Percentiles rank a stretch among this genome's conserved stretches.
phyloP scores from a whole-genome alignment of 176 grass and related monocot species.

The Aegilops longissima region DNA sequence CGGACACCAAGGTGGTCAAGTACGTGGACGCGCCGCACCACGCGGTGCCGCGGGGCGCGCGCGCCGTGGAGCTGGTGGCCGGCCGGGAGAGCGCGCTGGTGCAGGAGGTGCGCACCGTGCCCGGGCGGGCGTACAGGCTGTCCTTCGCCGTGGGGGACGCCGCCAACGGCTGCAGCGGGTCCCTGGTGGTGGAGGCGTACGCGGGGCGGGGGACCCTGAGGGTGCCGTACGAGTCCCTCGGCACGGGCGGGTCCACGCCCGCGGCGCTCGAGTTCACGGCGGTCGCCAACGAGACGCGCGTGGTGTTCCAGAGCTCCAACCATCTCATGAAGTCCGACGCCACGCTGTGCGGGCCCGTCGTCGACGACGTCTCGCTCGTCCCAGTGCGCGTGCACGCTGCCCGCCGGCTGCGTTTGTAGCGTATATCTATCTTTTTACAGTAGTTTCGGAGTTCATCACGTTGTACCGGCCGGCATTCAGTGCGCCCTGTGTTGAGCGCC shows the following conservation, averaged over 20 bases:
- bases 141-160: slow-evolving; percentile 56
- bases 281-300: slow-evolving; percentile 21
- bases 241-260: slow-evolving; percentile 31
- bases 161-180: slow-evolving; percentile 22
- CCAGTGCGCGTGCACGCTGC: too few relatives aligned
- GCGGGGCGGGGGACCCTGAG: slow-evolving; percentile 14
- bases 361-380: too few relatives aligned
- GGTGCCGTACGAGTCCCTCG: slow-evolving; percentile 38
- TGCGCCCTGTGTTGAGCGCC: too few relatives aligned
- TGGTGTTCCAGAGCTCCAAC: slow-evolving; percentile 46
- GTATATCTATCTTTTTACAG: too few relatives aligned
- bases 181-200: slow-evolving; percentile 46
- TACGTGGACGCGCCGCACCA: slow-evolving; percentile 54
- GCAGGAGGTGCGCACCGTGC: slow-evolving; percentile 44
- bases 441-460: too few relatives aligned
- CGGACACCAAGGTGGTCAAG: slow-evolving; percentile 49
- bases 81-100: slow-evolving; percentile 52
- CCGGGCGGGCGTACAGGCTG: slow-evolving; percentile 34
- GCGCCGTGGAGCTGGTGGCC: slow-evolving; percentile 60
- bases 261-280: slow-evolving; percentile 46
- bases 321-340: slow-evolving; percentile 45
- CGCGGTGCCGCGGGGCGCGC: slow-evolving; percentile 43
- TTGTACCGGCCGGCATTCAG: too few relatives aligned
- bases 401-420: too few relatives aligned
- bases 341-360: not conserved